Evolutionary conservation across 108 stramenopile species (phyloP).

Genomic region (Cylindrotheca fusiformis): DNA sequence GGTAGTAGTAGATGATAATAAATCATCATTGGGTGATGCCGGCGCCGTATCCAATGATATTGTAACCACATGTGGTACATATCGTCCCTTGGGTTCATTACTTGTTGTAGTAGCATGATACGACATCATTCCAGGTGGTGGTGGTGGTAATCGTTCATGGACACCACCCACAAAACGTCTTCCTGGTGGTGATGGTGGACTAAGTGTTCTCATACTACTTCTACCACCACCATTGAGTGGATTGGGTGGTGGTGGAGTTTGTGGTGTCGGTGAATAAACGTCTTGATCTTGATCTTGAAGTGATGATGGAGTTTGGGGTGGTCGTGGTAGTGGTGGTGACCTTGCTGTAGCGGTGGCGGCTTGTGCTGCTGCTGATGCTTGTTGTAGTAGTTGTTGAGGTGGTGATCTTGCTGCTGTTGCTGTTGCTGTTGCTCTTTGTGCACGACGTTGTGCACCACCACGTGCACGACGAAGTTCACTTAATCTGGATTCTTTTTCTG

Average conservation of each 20-base stretch:
- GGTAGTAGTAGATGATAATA: constrained; percentile 12
- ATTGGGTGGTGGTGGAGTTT: constrained; percentile 40
- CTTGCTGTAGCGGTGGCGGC: not conserved
- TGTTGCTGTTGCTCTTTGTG: too few species aligned
- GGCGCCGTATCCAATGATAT: constrained; percentile 68
- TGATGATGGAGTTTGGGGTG: constrained; percentile 15
- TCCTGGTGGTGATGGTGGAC: constrained; percentile 56
- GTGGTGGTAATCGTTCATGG: too few species aligned
- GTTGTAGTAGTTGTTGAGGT: not conserved
- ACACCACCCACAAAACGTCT: constrained; percentile 40
- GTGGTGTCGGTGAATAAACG: constrained; percentile 8
- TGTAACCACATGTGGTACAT: constrained; percentile 83
- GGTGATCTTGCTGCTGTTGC: too few species aligned
- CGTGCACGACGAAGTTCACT: too few species aligned
- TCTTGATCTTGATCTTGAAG: not conserved
- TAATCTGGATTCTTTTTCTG: too few species aligned
- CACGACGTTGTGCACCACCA: too few species aligned
- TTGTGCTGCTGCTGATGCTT: too few species aligned
- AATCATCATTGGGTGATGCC: too few species aligned
- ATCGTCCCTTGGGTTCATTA: constrained; percentile 48
- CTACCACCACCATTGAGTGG: too few species aligned
- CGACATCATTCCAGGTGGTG: constrained; percentile 2
- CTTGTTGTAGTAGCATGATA: too few species aligned
- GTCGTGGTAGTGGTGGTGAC: not conserved
- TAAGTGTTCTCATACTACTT: constrained; percentile 3